phyloP scores from a whole-genome alignment of 202 grass and related monocot species.

The Zizania palustris region DNA sequence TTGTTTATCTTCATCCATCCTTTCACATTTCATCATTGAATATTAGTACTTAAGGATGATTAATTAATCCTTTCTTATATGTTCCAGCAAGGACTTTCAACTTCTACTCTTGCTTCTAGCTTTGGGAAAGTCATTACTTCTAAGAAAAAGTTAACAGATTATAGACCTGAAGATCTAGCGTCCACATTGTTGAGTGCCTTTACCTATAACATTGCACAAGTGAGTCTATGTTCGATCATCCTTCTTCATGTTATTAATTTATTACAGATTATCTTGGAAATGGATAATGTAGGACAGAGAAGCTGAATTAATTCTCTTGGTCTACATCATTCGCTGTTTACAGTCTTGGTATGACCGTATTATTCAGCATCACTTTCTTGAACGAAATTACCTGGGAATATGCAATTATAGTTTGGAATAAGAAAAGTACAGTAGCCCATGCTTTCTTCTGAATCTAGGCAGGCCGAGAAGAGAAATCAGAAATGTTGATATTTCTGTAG shows the following conservation, averaged over 20 bases:
- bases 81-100: slow-evolving; percentile 94
- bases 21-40: not conserved
- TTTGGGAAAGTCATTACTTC: slow-evolving; percentile 98
- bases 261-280: slow-evolving; percentile 15
- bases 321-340: slow-evolving; percentile 27
- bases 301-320: not conserved
- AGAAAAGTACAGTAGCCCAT: slow-evolving; percentile 10
- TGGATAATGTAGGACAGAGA: not conserved
- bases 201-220: slow-evolving; percentile 99
- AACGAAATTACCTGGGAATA: slow-evolving; percentile 5
- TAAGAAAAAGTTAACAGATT: slow-evolving; percentile 76
- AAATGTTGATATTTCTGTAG: not conserved
- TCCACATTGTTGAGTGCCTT: slow-evolving; percentile 91
- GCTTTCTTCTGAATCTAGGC: not conserved
- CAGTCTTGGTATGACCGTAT: not conserved
- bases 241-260: slow-evolving; percentile 11
- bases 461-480: slow-evolving; percentile 9
- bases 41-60: slow-evolving; percentile 31
- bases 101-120: slow-evolving; percentile 93
- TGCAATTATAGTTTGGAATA: slow-evolving; percentile 15
- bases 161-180: slow-evolving; percentile 84
- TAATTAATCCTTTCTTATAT: slow-evolving; percentile 34
- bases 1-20: slow-evolving; percentile 2
- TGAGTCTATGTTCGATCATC: slow-evolving; percentile 34
- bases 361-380: not conserved